Percentiles rank a stretch among this genome's conserved stretches.
These are phyloP conservation scores for Geopyxis carbonaria DNA, from an alignment of 495 filamentous ascomycete genomes.

Conservation along the genomic window DNA sequence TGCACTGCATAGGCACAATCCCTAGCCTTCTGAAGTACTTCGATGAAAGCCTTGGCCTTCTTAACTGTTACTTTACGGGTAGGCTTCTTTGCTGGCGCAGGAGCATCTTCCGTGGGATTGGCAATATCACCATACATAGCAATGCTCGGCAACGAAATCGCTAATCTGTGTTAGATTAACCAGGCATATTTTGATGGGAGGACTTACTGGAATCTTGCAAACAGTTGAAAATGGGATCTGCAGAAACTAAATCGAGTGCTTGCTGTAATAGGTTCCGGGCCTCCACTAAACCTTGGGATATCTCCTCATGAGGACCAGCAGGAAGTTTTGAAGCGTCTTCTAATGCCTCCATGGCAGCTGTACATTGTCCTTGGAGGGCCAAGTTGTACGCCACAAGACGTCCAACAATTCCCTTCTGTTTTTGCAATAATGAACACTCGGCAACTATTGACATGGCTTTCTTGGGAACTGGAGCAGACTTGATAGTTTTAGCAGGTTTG, in stretches of 20 bases:
- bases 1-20: constrained; percentile 41
- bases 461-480: constrained; percentile 17
- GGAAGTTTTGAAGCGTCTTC: constrained; percentile 30
- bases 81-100: constrained; percentile 17
- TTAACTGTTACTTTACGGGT: constrained; percentile 17
- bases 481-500: constrained; percentile 17
- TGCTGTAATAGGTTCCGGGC: constrained; percentile 41
- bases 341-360: constrained; percentile 35
- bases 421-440: constrained; percentile 40
- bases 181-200: constrained; percentile 29
- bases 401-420: constrained; percentile 44
- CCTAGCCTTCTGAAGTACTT: constrained; percentile 43
- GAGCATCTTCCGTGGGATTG: constrained; percentile 3
- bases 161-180: constrained; percentile 14
- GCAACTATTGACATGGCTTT: constrained; percentile 21
- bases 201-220: constrained; percentile 79
- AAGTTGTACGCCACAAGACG: constrained; percentile 44
- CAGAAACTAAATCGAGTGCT: constrained; percentile 48
- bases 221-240: constrained; percentile 72
- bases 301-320: constrained; percentile 29
- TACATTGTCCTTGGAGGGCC: constrained; percentile 39
- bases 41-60: constrained; percentile 34
- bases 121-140: constrained; percentile 4
- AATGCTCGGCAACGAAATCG: constrained; percentile 24
- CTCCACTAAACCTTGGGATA: constrained; percentile 37